These are phyloP conservation scores for Pythium sp. DNA, from an alignment of 352 stramenopile species.

Conservation along the genomic window DNA sequence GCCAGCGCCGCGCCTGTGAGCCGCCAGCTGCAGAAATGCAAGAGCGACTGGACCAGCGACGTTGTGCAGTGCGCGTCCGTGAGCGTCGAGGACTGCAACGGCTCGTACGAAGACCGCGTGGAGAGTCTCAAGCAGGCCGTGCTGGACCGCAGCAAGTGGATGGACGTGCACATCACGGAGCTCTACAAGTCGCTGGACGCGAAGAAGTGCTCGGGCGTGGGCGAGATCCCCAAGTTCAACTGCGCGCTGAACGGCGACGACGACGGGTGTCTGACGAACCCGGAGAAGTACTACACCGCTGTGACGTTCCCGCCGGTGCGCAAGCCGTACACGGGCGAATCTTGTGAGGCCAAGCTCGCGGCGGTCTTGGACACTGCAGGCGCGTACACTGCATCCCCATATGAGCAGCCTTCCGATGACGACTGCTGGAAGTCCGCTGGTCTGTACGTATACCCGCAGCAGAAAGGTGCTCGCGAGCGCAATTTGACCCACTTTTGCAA, in stretches of 20 bases:
- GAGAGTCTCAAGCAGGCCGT: constrained; percentile 41
- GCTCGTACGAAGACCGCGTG: constrained; percentile 56
- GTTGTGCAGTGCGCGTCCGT: constrained; percentile 56
- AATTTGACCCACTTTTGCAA: constrained; percentile 60
- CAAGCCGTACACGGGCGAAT: constrained; percentile 41
- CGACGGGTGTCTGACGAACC: constrained; percentile 18
- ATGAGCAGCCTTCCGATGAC: constrained; percentile 54
- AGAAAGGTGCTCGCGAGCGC: constrained; percentile 62
- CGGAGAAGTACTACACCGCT: constrained; percentile 30
- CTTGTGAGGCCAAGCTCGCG: constrained; percentile 28
- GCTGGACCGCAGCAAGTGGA: constrained; percentile 56
- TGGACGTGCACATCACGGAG: constrained; percentile 65
- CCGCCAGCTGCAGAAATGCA: constrained; percentile 56
- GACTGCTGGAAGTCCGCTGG: constrained; percentile 69
- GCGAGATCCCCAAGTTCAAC: constrained; percentile 23
- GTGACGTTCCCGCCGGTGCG: constrained; percentile 55
- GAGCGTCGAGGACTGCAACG: constrained; percentile 49
- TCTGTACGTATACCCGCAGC: constrained; percentile 51
- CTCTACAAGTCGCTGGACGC: constrained; percentile 60
- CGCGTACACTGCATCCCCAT: constrained; percentile 23
- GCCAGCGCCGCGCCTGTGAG: constrained; percentile 38
- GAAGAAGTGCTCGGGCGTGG: constrained; percentile 9
- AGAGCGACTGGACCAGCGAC: constrained; percentile 45
- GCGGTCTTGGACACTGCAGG: neutral
- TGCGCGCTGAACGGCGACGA: constrained; percentile 22